These are phyloP conservation scores for Gentiana dahurica DNA, from an alignment of 257 asterid genomes.

Conservation along the genomic window DNA sequence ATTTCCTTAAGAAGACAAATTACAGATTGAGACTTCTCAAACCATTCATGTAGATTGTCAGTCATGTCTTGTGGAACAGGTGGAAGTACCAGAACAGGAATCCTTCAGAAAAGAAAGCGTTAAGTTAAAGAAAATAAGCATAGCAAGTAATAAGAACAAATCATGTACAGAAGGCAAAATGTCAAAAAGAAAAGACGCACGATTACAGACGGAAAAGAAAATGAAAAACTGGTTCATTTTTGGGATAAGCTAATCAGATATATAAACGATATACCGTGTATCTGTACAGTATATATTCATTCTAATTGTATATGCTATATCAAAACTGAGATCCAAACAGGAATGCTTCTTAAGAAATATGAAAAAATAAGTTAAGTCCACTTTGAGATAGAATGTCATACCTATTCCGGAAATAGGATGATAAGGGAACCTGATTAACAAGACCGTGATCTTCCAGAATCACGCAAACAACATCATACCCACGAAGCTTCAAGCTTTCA, in stretches of 20 bases:
- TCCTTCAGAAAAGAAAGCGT: conserved; percentile 27
- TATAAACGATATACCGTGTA: no score
- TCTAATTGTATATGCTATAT: no score
- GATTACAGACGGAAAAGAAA: background rate
- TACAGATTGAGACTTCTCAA: conserved; percentile 50
- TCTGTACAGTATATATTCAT: no score
- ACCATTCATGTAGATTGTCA: conserved; percentile 74
- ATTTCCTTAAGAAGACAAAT: conserved; percentile 68
- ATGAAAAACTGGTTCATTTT: background rate
- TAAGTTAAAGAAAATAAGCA: background rate
- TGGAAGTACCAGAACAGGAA: conserved; percentile 86
- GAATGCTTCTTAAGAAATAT: conserved; percentile 5
- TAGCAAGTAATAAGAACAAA: background rate
- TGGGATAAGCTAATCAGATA: no score
- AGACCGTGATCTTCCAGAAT: conserved; percentile 87
- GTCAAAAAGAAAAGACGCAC: conserved; percentile 1
- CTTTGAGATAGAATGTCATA: conserved; percentile 16
- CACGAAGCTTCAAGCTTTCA: conserved; percentile 83
- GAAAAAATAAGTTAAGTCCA: conserved; percentile 2
- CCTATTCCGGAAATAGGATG: conserved; percentile 66
- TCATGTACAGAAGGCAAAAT: background rate
- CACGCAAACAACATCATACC: conserved; percentile 84
- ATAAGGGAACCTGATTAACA: conserved; percentile 60
- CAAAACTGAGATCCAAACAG: no score
- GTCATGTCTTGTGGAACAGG: conserved; percentile 70